These are phyloP conservation scores for Aspergillus clavatus DNA, from an alignment of 2,329 filamentous ascomycete genomes.

Conservation along the genomic window DNA sequence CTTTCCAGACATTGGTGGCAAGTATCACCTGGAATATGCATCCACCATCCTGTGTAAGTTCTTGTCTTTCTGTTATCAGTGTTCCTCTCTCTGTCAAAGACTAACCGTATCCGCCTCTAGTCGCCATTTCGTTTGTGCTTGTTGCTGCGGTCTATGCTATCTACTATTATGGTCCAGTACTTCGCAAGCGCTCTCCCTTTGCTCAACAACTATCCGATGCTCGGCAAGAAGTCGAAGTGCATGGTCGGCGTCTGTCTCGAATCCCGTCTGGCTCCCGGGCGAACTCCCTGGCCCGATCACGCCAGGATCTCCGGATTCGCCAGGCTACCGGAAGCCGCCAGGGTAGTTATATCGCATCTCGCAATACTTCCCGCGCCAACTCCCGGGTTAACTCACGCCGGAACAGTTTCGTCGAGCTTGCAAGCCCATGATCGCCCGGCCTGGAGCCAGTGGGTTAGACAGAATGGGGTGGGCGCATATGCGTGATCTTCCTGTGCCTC, in stretches of 20 bases:
- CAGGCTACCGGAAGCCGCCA: conserved; percentile 32
- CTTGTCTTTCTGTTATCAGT: neutral
- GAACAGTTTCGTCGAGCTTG: conserved; percentile 16
- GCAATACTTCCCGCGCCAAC: conserved; percentile 26
- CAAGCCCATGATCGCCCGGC: neutral
- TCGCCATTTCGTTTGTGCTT: conserved; percentile 57
- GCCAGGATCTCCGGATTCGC: conserved; percentile 36
- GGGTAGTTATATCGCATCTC: conserved; percentile 31
- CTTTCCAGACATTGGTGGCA: conserved; percentile 48
- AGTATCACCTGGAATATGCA: conserved; percentile 55
- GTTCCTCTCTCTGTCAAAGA: neutral
- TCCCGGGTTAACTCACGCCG: conserved; percentile 30
- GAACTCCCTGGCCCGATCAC: conserved; percentile 37
- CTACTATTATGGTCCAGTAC: conserved; percentile 58
- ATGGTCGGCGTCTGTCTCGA: conserved; percentile 30
- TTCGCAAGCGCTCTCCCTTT: conserved; percentile 60
- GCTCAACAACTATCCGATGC: conserved; percentile 57
- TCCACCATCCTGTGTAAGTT: conserved; percentile 56
- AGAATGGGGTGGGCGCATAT: neutral
- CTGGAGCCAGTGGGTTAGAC: neutral
- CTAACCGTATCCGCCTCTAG: conserved; percentile 13
- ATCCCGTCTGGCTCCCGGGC: conserved; percentile 33
- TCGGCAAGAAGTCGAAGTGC: conserved; percentile 28
- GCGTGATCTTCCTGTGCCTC: neutral
- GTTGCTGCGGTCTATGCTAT: conserved; percentile 62